These are phyloP conservation scores for Naegleria gruberi DNA, from an alignment of 208 protist genomes.

Conservation along the genomic window DNA sequence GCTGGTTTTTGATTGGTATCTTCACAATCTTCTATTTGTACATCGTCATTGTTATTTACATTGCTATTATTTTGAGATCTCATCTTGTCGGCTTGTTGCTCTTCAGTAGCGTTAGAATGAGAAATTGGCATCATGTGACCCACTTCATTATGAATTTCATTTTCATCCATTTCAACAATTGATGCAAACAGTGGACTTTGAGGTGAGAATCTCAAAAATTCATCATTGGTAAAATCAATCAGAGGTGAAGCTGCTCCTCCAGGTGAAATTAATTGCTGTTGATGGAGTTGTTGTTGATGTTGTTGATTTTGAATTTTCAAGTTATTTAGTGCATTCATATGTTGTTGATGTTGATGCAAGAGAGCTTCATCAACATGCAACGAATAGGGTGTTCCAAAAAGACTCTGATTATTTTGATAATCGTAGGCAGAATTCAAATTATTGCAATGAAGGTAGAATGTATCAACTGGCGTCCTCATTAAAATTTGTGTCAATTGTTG, in stretches of 20 bases:
- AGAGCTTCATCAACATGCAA: not conserved
- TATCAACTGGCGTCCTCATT: not conserved
- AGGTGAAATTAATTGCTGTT: not conserved
- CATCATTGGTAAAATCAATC: not conserved
- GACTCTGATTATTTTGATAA: not conserved
- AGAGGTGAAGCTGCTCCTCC: not conserved
- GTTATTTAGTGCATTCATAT: not conserved
- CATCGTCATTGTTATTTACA: not conserved
- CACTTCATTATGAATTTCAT: not conserved
- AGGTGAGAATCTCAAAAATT: not conserved
- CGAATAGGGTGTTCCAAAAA: not conserved
- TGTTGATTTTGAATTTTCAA: not conserved
- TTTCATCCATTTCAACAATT: not conserved
- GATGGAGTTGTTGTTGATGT: not conserved
- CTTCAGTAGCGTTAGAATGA: not conserved
- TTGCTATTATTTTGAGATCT: not conserved
- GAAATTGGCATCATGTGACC: not conserved
- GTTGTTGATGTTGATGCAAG: not conserved
- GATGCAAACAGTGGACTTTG: not conserved
- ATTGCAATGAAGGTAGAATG: not conserved
- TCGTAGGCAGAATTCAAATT: not conserved
- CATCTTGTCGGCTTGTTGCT: not conserved
- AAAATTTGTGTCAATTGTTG: constrained; percentile 12
- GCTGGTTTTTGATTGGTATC: not conserved
- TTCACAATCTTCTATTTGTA: not conserved